Base-by-base conservation (phyloP, 768 basidiomycete species). In the Suillus hirtellus region DNA sequence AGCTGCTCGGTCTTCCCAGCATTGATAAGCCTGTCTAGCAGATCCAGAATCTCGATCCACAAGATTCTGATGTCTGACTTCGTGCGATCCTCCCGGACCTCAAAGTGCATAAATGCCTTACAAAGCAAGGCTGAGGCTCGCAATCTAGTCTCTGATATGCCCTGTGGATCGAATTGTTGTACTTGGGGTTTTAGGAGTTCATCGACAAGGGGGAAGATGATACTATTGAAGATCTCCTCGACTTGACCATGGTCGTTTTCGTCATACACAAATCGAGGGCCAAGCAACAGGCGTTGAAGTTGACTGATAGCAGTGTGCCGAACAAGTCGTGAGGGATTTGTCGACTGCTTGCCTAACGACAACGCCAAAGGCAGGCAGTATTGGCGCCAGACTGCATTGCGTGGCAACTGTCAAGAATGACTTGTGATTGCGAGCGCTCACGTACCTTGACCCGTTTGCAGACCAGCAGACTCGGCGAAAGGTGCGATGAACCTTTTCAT, bases 101-200 rank as follows among this genome's bases (percentile, higher is more conserved):
- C 90, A 63, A 95, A 91, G 69, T 96, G 94, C 84, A 99, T 90
- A 78, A 99, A 99, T 12, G 88, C 86, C 78, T 97, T 97, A 83
- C 95, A 97, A 40, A 97, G 80, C 62, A 99, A 77, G n/a, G 90
- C 92, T 35, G 89, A 90, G 4, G 92, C 95, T 35, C 93, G 84
- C 40, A 98, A 73, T 4, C 96, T 85, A 9, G 93, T 96, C 77
- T 99, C 96, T 4, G 90, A 85, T 87, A 98, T 92, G 35, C 93
- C 95, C 66, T 85, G 81, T 0, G 92, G 90, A 72, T 97, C 96
- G 27, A 88, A 82, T 58, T 84, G 78, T 72, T 88, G 87, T 19
- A 91, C 86, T 64, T 95, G 89, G 0, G 92, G 89, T 69, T 91
- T 93, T 66, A 98, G 78, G 19, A 99, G 81, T 67, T 96, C 96